Evolutionary conservation across 2,329 filamentous ascomycete species (phyloP), one percentile per base, ranked within the genome.

Genomic region (Colletotrichum scovillei): DNA sequence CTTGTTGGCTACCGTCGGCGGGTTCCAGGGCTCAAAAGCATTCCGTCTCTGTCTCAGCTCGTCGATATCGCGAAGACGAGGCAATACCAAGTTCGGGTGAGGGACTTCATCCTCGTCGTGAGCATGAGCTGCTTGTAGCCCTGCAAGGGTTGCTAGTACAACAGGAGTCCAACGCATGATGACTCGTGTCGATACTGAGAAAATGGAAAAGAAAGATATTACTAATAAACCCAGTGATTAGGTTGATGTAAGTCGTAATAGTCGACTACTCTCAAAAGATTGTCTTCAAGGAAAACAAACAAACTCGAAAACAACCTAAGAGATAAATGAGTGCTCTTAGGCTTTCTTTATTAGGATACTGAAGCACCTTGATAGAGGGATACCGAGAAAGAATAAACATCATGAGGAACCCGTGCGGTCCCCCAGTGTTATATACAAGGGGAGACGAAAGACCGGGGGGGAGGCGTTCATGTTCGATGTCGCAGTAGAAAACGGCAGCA

Each of bases 41-140:
- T 9, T 46, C 5, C 71, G 67, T 49, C 58, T 70, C 62, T 62
- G 58, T 8, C 71, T 55, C 56, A 73, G 57, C 28, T 70, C 67
- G 1, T 7, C 67, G 12, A 30, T 28, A 16, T n/a, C 12, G 16
- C 24, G 53, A 19, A 38, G 55, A 30, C 71, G 71, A 9, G 60
- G 60, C 30, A 58, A n/a, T 1, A 75, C 52, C n/a, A 75, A 24
- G 24, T 75, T 73, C 24, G 69, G 63, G 16, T 59, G 76, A 55
- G 77, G 75, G 5, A 49, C 19, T n/a, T 49, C 42, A 53, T 74
- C 67, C 56, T 76, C 76, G 52, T 81, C 75, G 46, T 76, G 73
- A 58, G 76, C 77, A 55, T 81, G 80, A 49, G 76, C 79, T 11
- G 74, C 67, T 14, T 75, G 78, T 64, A 78, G 53, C 67, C 77